Percentiles rank a stretch among this genome's conserved stretches.
Conservation (phyloP, 768 basidiomycete species). For the Paxillus rubicundulus region DNA sequence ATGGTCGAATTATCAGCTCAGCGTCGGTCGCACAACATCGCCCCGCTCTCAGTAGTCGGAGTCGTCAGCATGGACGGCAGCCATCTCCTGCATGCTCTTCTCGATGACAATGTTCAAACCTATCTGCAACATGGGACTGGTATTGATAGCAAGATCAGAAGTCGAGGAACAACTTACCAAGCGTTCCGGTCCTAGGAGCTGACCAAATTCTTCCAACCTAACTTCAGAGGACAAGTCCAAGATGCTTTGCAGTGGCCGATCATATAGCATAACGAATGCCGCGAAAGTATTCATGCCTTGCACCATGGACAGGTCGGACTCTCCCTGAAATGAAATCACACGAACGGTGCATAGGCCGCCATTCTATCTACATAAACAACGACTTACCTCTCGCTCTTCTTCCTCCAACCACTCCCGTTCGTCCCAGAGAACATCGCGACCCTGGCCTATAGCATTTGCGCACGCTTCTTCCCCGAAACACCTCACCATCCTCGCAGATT, state of each 20-base stretch:
- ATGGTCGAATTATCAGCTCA: conserved; percentile 16
- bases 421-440: conserved; percentile 48
- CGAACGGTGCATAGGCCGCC: conserved; percentile 12
- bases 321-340: conserved; percentile 44
- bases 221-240: conserved; percentile 48
- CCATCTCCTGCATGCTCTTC: conserved; percentile 32
- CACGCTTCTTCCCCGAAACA: conserved; percentile 60
- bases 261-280: conserved; percentile 60
- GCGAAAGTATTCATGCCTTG: conserved; percentile 71
- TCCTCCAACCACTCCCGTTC: conserved; percentile 60
- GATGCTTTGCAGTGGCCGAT: conserved; percentile 53
- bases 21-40: conserved; percentile 6
- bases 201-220: conserved; percentile 45
- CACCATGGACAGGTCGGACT: conserved; percentile 52
- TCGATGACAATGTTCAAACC: conserved; percentile 38
- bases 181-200: conserved; percentile 46
- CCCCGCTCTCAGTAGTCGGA: conserved; percentile 11
- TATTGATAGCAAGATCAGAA: conserved; percentile 1
- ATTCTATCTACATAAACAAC: conserved; percentile 10
- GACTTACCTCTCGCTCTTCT: conserved; percentile 50
- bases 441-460: conserved; percentile 39
- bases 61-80: conserved; percentile 8
- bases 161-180: conserved; percentile 43
- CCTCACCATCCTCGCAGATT: conserved; percentile 56
- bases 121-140: conserved; percentile 22